phyloP scores from a whole-genome alignment of 306 rosid species.

The Cucumis cinereus region DNA sequence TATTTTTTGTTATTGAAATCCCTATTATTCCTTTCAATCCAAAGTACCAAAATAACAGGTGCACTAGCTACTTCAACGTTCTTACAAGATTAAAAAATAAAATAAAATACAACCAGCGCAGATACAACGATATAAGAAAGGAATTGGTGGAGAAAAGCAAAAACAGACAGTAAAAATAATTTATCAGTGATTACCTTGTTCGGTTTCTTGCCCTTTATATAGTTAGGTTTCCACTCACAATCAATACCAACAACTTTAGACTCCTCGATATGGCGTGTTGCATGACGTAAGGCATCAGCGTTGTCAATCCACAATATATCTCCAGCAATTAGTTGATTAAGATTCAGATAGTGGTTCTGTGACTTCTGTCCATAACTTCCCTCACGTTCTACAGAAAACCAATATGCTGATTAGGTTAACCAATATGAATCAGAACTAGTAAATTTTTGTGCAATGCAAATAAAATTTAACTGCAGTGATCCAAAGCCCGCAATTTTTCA shows the following conservation, averaged over 20 bases:
- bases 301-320: constrained; percentile 76
- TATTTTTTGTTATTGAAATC: background rate
- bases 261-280: constrained; percentile 53
- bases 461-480: background rate
- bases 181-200: constrained; percentile 50
- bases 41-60: background rate
- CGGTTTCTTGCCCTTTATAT: constrained; percentile 54
- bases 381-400: constrained; percentile 40
- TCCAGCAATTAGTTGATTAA: constrained; percentile 44
- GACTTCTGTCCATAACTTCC: constrained; percentile 27
- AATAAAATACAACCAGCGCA: background rate
- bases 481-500: background rate
- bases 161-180: background rate
- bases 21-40: background rate
- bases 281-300: constrained; percentile 42
- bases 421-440: background rate
- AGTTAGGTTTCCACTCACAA: constrained; percentile 98
- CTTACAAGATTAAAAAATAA: background rate
- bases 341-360: constrained; percentile 38
- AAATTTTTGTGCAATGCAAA: background rate
- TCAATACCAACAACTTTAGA: constrained; percentile 82
- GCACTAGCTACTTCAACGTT: background rate
- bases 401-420: background rate
- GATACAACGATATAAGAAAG: background rate
- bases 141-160: background rate